Base-by-base conservation (phyloP, 352 stramenopile genomes). In the Phytophthora pseudosyringae region DNA sequence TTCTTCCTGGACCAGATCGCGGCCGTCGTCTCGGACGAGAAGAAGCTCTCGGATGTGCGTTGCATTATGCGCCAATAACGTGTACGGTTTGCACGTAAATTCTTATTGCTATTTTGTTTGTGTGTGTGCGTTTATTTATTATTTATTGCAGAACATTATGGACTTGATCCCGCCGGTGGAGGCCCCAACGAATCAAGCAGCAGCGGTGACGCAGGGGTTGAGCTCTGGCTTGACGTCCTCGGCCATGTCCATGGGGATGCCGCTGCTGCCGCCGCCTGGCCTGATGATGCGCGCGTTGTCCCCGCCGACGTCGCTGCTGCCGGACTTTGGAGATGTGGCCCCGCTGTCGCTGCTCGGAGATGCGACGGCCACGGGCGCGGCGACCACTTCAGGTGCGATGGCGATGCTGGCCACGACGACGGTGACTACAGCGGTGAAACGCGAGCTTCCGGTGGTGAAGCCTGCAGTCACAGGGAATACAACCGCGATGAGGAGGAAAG, bases 1-100 rank as follows among this genome's bases (percentile, higher is more conserved):
- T 90, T 90, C 52, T 90, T 90, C 50, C 76, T 92, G 33, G 81
- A 92, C 56, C 83, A 92, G 63, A 88, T 92, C 31, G 78, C 83
- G 6, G 77, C 82, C 25, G 76, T 83, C 2, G 81, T 92, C 13
- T 78, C 74, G 9, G 83, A 92, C 62, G 83, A 90, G 57, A 89
- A 90, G 61, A 92, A 92, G 53, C 78, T 92, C 11, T 92, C 83
- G 15, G 83, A 92, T 78, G 83, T 92, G 18, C n/a, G 67, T 59
- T 33, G 18, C 41, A 58, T 18, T 1, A 13, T 7, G 8, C 2
- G 26, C 8, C 9, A 31, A 9, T 10, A 26, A 48, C 8, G 13
- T 48, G 21, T 21, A 21, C 21, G 21, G 21, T 21, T 2, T 21
- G 21, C 21, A 21, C 21, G 21, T 21, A 21, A 21, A 21, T 21